Evolutionary conservation across 2,329 filamentous ascomycete species (phyloP).

Genomic region (Aaosphaeria arxii): DNA sequence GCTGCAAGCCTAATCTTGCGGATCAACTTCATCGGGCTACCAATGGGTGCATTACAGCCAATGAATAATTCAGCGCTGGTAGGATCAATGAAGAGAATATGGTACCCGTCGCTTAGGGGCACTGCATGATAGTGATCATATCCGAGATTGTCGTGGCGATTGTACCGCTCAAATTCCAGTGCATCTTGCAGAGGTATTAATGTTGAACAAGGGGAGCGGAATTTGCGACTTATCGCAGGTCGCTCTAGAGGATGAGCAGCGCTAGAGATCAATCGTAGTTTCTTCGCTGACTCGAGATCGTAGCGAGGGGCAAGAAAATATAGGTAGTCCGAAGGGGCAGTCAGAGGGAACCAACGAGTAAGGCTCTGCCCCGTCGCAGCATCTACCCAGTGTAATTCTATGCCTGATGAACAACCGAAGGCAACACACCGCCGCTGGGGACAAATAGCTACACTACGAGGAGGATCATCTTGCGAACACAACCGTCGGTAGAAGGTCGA

Average conservation of each 20-base stretch:
- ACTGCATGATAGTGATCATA: conserved; percentile 61
- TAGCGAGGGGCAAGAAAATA: conserved; percentile 59
- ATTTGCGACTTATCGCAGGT: conserved; percentile 19
- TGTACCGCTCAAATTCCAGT: conserved; percentile 8
- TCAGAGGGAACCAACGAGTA: conserved; percentile 56
- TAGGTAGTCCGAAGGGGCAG: conserved; percentile 53
- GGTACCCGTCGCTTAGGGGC: conserved; percentile 63
- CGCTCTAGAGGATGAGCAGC: conserved; percentile 46
- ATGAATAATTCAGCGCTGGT: conserved; percentile 55
- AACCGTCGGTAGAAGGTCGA: conserved; percentile 50
- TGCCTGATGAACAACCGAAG: conserved; percentile 61
- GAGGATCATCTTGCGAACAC: conserved; percentile 60
- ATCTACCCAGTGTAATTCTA: conserved; percentile 62
- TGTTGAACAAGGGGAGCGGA: conserved; percentile 21
- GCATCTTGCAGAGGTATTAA: too few relatives aligned
- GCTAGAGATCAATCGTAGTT: conserved; percentile 62
- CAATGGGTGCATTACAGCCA: conserved; percentile 59
- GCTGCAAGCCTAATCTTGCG: conserved; percentile 58
- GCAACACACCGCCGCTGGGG: conserved; percentile 64
- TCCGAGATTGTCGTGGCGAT: conserved; percentile 12
- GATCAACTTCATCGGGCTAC: conserved; percentile 55
- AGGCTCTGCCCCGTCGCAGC: conserved; percentile 49
- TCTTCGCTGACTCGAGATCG: conserved; percentile 53
- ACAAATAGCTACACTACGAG: conserved; percentile 63
- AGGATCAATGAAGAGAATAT: conserved; percentile 65